A percentile compares a stretch with the other conserved stretches of the same genome.
Conservation (phyloP, 768 basidiomycete species). For the Dioszegia aurantiaca region DNA sequence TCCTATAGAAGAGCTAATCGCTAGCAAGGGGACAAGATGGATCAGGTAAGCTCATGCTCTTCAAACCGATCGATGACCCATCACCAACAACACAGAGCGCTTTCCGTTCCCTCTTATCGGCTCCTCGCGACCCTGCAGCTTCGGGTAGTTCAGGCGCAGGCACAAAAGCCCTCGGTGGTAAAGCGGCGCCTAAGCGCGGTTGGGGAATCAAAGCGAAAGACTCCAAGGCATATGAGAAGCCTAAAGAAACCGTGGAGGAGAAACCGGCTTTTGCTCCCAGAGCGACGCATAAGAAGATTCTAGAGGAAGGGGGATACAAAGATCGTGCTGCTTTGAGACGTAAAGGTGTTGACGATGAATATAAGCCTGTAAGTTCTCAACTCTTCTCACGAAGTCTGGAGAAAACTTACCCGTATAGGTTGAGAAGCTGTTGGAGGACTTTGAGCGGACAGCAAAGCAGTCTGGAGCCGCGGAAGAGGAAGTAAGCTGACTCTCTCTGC, state of each 20-base stretch:
- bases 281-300: constrained; percentile 34
- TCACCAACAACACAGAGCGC: constrained; percentile 27
- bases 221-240: constrained; percentile 18
- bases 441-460: constrained; percentile 60
- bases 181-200: constrained; percentile 29
- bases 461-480: constrained; percentile 58
- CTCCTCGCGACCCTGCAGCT: constrained; percentile 16
- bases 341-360: constrained; percentile 48
- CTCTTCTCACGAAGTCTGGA: background rate
- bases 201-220: constrained; percentile 23
- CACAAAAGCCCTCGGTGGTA: constrained; percentile 30
- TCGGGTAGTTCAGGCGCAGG: constrained; percentile 15
- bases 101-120: constrained; percentile 23
- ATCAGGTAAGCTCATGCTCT: constrained; percentile 24
- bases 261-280: constrained; percentile 38
- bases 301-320: constrained; percentile 39
- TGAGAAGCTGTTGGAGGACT: constrained; percentile 76
- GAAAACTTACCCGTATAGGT: constrained; percentile 56
- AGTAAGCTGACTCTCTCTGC: constrained; percentile 58
- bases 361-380: constrained; percentile 26
- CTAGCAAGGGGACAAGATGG: constrained; percentile 20
- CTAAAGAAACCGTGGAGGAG: constrained; percentile 20
- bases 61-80: no score
- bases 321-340: constrained; percentile 51
- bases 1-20: background rate